Evolutionary conservation across 2,329 filamentous ascomycete species (phyloP), one percentile per base, ranked within the genome.

Genomic region (Chaetothyriales sp.): DNA sequence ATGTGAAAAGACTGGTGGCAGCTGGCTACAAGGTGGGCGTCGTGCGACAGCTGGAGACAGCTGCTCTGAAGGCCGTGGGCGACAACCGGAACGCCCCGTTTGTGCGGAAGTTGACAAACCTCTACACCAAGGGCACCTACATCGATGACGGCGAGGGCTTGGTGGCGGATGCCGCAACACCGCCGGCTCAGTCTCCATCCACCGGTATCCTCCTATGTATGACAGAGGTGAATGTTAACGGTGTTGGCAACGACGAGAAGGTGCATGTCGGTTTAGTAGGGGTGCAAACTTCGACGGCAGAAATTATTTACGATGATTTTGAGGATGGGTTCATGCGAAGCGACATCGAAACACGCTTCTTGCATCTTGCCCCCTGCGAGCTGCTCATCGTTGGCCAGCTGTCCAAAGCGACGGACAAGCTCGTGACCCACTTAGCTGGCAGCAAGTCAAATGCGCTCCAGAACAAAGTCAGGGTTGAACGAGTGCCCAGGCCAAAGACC

Each of bases 91-190:
- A 95, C 64, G 80, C 89, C 0, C 89, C 92, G 0, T 98, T 98
- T 61, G 80, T 88, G 40, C 82, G 92, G 37, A 92, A 94, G 62
- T 80, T 98, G 62, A 97, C 92, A 15, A 95, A 94, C 63, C 76
- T 98, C 5, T 98, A 98, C 69, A 98, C 92, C 7, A 98, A 97
- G 67, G 92, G 89, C 44, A 98, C 92, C 2, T 98, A 97, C 61
- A 84, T 98, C 52, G 92, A 97, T 63, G 92, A 98, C 65, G 77
- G 86, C 8, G 90, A 92, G 56, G 87, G 87, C 22, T 69, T 95
- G 4, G 84, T 86, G 49, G 61, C 70, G 51, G 62, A 73, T 62
- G 52, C 40, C 19, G 73, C 77, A 43, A 73, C 77, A 1, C 76
- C 81, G 0, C 72, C 77, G 1, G 80, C 77, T n/a, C 73, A 75